These are phyloP conservation scores for Oidiodendron maius DNA, from an alignment of 495 filamentous ascomycete species.

Conservation along the genomic window DNA sequence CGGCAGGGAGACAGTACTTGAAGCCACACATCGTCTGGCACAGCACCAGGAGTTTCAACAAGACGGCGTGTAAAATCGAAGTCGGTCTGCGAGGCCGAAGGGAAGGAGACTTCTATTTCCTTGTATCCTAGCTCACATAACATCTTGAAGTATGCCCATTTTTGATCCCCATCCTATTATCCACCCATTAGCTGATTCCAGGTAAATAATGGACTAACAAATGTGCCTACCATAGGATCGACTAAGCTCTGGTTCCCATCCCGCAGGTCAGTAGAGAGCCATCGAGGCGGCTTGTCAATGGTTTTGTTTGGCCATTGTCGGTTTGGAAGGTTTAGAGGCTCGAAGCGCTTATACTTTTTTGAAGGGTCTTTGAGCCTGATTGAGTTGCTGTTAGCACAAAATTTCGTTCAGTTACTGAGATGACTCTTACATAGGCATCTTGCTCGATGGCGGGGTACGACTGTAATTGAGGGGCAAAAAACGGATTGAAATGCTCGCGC, in stretches of 20 bases:
- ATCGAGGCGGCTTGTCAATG: conserved; percentile 73
- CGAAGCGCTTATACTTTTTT: conserved; percentile 75
- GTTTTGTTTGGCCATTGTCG: conserved; percentile 87
- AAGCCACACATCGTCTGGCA: conserved; percentile 91
- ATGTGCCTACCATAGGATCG: conserved; percentile 71
- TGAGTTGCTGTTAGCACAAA: background rate
- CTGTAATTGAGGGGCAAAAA: background rate
- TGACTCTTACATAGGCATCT: conserved; percentile 22
- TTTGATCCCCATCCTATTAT: conserved; percentile 79
- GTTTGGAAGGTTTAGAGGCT: conserved; percentile 73
- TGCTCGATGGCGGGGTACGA: conserved; percentile 15
- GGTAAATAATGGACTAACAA: background rate
- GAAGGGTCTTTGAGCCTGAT: conserved; percentile 92
- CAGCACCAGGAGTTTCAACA: conserved; percentile 77
- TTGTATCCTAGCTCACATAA: conserved; percentile 91
- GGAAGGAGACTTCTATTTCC: conserved; percentile 96
- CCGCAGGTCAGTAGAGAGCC: conserved; percentile 79
- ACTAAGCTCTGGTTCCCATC: conserved; percentile 88
- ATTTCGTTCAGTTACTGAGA: background rate
- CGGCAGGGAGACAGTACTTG: conserved; percentile 93
- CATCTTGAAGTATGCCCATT: conserved; percentile 94
- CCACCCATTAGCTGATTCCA: background rate
- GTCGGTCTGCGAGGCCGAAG: conserved; percentile 88
- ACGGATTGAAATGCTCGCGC: too few species aligned
- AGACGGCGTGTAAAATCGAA: conserved; percentile 91